Percentiles rank a stretch among this genome's conserved stretches.
phyloP scores from a whole-genome alignment of 257 asterid genomes.

The Eucommia ulmoides region DNA sequence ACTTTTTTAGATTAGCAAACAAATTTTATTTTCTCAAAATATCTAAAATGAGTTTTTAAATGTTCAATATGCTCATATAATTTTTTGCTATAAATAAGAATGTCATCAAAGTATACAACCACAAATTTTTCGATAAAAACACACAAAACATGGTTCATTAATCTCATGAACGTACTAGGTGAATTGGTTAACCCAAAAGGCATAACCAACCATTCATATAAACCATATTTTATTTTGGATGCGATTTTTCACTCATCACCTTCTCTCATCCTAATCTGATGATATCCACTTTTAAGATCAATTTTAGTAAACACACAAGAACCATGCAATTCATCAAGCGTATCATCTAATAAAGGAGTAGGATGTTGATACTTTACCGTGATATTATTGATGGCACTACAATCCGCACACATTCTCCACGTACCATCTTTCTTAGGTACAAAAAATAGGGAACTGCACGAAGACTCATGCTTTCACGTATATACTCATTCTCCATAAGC shows the following conservation, averaged over 20 bases:
- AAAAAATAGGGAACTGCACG: not conserved
- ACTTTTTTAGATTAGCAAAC: no score
- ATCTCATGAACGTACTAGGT: not conserved
- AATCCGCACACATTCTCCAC: not conserved
- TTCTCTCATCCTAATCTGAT: not conserved
- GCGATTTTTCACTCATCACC: not conserved
- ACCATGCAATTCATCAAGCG: slow-evolving; percentile 2
- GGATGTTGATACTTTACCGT: slow-evolving; percentile 4
- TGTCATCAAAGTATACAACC: not conserved
- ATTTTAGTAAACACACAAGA: not conserved
- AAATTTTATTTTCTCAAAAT: not conserved
- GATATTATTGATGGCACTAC: slow-evolving; percentile 2
- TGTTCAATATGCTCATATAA: not conserved
- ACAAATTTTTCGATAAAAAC: not conserved
- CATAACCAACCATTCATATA: not conserved
- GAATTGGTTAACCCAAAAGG: not conserved
- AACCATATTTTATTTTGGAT: not conserved
- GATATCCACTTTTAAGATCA: not conserved
- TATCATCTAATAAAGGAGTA: slow-evolving; percentile 1
- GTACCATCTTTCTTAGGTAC: slow-evolving; percentile 3
- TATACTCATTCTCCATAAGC: not conserved
- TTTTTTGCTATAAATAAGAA: not conserved
- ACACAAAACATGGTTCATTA: not conserved
- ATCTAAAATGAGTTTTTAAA: not conserved
- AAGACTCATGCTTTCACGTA: slow-evolving; percentile 2